Base-by-base conservation (phyloP, 2,329 filamentous ascomycete species). In the Colletotrichum theobromicola region DNA sequence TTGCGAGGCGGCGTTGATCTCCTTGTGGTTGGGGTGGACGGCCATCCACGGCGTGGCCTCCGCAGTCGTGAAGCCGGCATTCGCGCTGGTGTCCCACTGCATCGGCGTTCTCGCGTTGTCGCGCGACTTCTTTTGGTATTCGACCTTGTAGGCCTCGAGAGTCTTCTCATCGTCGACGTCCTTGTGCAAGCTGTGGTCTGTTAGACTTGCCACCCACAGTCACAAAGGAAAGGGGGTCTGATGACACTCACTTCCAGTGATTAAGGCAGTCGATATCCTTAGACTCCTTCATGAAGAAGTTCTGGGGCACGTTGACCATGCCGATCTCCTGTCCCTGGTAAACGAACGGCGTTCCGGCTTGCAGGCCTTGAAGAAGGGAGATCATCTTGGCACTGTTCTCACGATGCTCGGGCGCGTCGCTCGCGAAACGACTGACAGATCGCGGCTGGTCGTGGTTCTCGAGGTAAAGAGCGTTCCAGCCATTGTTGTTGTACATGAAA, bases 81-180 rank as follows among this genome's bases (percentile, higher is more conserved):
- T 88, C 0, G 84, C 79, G 2, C 83, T 85, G n/a, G 82, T 79
- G 75, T 91, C 87, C 93, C 94, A 95, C 79, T 94, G 93, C 82
- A 95, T 92, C 0, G 93, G 93, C 1, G 92, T 91, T 60, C 94
- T 88, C 9, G 90, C 91, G 81, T 95, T 94, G 82, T 95, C 94
- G 26, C 93, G 83, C 9, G 89, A 91, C 80, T 91, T 91, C 76
- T 87, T 85, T 75, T 90, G 88, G 78, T 92, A 86, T n/a, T 90
- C 86, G 9, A 77, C 76, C 74, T 75, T 86, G 78, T 81, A 81
- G 24, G 82, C 79, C 10, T 82, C 79, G 37, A 85, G 81, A 35
- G 83, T 83, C 65, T 84, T 81, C 67, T 81, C 83, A 78, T 87
- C 83, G 24, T 83, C 79, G 7, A 82, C 81, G 74, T 85, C 81